Conservation (phyloP, 331 rosid species). For the Phaseolus coccineus region DNA sequence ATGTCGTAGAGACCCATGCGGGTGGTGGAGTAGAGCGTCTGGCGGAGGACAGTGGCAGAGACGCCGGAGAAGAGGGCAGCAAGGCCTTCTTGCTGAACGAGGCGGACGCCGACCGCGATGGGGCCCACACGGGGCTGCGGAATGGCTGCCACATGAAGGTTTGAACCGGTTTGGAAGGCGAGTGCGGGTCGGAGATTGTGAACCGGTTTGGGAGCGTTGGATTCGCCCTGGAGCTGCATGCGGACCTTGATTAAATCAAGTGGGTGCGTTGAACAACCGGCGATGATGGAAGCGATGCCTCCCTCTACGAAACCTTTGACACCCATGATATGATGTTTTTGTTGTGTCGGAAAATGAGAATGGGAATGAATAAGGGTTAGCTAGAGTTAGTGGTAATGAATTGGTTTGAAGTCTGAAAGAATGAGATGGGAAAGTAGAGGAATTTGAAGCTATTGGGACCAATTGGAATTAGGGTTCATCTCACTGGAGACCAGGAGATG, state of each 20-base stretch:
- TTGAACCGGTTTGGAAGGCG: constrained; percentile 52
- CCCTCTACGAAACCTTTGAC: constrained; percentile 80
- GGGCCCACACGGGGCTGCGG: constrained; percentile 57
- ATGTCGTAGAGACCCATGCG: constrained; percentile 87
- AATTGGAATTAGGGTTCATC: constrained; percentile 70
- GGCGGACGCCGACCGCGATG: constrained; percentile 59
- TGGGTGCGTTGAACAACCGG: constrained; percentile 82
- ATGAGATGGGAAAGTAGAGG: background rate
- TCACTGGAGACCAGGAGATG: constrained; percentile 95
- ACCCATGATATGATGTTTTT: constrained; percentile 55
- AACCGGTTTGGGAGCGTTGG: constrained; percentile 45
- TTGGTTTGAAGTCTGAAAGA: background rate
- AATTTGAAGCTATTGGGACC: constrained; percentile 39
- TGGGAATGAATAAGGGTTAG: background rate
- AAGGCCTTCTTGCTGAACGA: constrained; percentile 72
- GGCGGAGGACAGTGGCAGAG: constrained; percentile 87
- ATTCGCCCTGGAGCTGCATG: constrained; percentile 89
- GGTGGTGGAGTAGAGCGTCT: constrained; percentile 79
- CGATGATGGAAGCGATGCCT: constrained; percentile 81
- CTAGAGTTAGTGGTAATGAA: background rate
- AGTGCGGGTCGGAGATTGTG: constrained; percentile 65
- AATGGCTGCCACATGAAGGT: constrained; percentile 46
- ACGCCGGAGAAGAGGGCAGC: constrained; percentile 74
- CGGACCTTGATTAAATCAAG: constrained; percentile 84
- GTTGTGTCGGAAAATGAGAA: background rate